Base-by-base conservation (phyloP, 2,329 filamentous ascomycete genomes). In the Herpotrichia juniperi region DNA sequence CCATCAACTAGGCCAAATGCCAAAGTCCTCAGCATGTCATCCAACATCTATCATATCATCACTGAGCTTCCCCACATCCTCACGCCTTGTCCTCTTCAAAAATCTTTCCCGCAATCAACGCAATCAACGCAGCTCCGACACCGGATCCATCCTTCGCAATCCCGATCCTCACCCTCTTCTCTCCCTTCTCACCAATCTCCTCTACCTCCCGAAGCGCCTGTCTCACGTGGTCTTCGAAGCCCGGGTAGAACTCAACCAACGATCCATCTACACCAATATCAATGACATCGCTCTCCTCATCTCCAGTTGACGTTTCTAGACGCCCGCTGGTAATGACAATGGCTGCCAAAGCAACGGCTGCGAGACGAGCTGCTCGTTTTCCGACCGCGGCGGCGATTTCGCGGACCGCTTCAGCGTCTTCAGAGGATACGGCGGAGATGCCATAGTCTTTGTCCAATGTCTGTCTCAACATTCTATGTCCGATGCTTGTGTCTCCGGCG, bases 91-190 rank as follows among this genome's bases (percentile, higher is more conserved):
- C 42, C 5, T 46, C 43, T 24, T 16, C 50, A 6, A 48, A 54
- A 2, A 72, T 66, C 67, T 82, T 79, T 1, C 89, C 89, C 1
- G 93, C 93, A 24, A 97, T 90, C 45, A 97, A 83, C 46, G 94
- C 94, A 75, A 97, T 97, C 64, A 99, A 78, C 34, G 94, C 94
- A 2, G 94, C 94, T 47, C 94, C 94, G n/a, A 96, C 90, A 57
- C 91, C 94, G 58, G 90, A 94, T 42, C 94, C 94, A 72, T 99
- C 94, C 81, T 96, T 97, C 56, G 94, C 94, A 67, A 97, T 94
- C 19, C 93, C 94, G 67, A 99, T 97, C 51, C 91, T 84, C 59
- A 99, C 90, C 76, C 87, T 90, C 77, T 90, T 88, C 59, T 96
- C 92, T 10, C 93, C 92, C 51, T 83, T 79, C 40, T 81, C 77